Conservation (phyloP, 106 monocot genomes). For the Dioscorea zingiberensis region DNA sequence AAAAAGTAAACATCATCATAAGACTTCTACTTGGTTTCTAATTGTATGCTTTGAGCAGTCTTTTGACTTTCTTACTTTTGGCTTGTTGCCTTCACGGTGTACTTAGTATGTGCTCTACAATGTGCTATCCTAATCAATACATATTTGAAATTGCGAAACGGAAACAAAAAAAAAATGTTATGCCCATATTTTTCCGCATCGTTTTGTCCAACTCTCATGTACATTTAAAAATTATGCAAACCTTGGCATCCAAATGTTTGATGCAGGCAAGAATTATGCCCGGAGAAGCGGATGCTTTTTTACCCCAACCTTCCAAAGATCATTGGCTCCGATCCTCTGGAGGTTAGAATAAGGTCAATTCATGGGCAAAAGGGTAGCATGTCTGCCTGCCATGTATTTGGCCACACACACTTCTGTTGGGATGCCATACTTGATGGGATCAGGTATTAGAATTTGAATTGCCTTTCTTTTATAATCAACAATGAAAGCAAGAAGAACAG, state of each 20-base stretch:
- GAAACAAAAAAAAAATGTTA: not conserved
- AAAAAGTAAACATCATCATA: too few species aligned
- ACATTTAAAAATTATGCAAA: not conserved
- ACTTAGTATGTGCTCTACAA: not conserved
- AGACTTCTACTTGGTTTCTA: too few species aligned
- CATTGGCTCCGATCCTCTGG: conserved; percentile 69
- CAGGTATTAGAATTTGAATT: conserved; percentile 28
- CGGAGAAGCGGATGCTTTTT: conserved; percentile 76
- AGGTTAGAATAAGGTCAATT: conserved; percentile 54
- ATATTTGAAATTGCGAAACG: not conserved
- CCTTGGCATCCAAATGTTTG: not conserved
- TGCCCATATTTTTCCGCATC: not conserved
- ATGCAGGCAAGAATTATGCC: conserved; percentile 64
- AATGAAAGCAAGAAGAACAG: not conserved
- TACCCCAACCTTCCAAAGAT: conserved; percentile 79
- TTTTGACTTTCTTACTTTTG: too few species aligned
- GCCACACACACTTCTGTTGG: conserved; percentile 87
- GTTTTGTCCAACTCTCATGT: not conserved
- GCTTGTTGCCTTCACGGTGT: too few species aligned
- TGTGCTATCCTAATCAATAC: not conserved
- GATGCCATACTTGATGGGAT: conserved; percentile 60
- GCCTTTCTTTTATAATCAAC: not conserved
- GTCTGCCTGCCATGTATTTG: conserved; percentile 63
- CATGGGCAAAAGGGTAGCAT: conserved; percentile 25
- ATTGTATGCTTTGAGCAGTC: too few species aligned